Percentiles rank a stretch among this genome's conserved stretches.
These are phyloP conservation scores for Penicillium canariense DNA, from an alignment of 495 filamentous ascomycete species.

Conservation along the genomic window DNA sequence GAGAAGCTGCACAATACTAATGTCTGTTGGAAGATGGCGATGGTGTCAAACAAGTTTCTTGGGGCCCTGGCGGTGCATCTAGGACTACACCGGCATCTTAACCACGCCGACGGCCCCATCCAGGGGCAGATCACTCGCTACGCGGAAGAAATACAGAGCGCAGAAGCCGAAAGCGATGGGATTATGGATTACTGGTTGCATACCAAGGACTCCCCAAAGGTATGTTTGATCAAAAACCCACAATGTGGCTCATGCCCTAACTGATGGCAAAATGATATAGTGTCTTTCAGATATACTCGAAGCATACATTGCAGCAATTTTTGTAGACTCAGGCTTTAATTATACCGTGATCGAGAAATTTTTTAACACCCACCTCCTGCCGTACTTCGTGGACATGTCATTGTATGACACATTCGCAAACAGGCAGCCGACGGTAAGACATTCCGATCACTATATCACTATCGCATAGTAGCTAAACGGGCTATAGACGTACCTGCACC, in stretches of 20 bases:
- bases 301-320: conserved; percentile 84
- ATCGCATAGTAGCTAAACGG: not conserved
- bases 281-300: conserved; percentile 87
- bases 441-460: not conserved
- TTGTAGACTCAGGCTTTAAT: conserved; percentile 85
- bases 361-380: conserved; percentile 67
- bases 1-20: conserved; percentile 5
- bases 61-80: conserved; percentile 76
- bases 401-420: conserved; percentile 88
- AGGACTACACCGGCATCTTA: conserved; percentile 71
- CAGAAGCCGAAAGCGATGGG: conserved; percentile 50
- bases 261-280: conserved; percentile 31
- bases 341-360: conserved; percentile 72
- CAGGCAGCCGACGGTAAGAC: conserved; percentile 69
- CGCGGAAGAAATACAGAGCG: conserved; percentile 60
- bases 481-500: conserved; percentile 53
- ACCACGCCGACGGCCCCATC: conserved; percentile 56
- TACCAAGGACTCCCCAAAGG: conserved; percentile 71
- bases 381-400: conserved; percentile 84
- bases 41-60: conserved; percentile 96
- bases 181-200: conserved; percentile 76
- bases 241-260: not conserved
- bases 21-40: conserved; percentile 65
- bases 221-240: conserved; percentile 12
- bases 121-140: conserved; percentile 67